A percentile compares a stretch with the other conserved stretches of the same genome.
Evolutionary conservation across 208 protist species (phyloP).

Genomic region (Crithidia fasciculata): DNA sequence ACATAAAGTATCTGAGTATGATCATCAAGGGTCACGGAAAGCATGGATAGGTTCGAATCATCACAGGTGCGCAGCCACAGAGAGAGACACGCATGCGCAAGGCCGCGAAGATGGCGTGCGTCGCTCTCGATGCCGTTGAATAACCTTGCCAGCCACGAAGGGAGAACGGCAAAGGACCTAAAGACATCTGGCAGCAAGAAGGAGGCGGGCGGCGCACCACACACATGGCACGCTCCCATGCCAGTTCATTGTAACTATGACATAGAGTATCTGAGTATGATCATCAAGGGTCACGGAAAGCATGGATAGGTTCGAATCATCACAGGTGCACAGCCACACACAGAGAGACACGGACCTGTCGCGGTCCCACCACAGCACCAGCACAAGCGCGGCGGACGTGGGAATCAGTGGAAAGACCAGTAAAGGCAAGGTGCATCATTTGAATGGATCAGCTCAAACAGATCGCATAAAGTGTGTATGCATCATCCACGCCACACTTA

Average conservation of each 20-base stretch:
- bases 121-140: too few relatives aligned
- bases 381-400: not conserved
- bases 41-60: too few relatives aligned
- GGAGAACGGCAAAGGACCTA: too few relatives aligned
- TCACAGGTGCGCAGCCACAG: not conserved
- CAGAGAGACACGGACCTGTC: not conserved
- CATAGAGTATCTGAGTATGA: slow-evolving; percentile 19
- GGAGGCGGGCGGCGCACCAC: too few relatives aligned
- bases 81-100: not conserved
- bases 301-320: slow-evolving; percentile 32
- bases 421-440: slow-evolving; percentile 21
- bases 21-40: too few relatives aligned
- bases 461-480: slow-evolving; percentile 27
- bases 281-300: slow-evolving; percentile 33
- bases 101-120: not conserved
- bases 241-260: slow-evolving; percentile 28
- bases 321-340: not conserved
- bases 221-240: too few relatives aligned
- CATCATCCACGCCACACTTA: slow-evolving; percentile 2
- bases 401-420: slow-evolving; percentile 21
- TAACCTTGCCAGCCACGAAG: too few relatives aligned
- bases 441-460: slow-evolving; percentile 33
- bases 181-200: too few relatives aligned
- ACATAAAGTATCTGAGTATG: too few relatives aligned
- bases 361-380: not conserved